Base-by-base conservation (phyloP, 2,329 filamentous ascomycete genomes). In the Fusarium staphyleae region DNA sequence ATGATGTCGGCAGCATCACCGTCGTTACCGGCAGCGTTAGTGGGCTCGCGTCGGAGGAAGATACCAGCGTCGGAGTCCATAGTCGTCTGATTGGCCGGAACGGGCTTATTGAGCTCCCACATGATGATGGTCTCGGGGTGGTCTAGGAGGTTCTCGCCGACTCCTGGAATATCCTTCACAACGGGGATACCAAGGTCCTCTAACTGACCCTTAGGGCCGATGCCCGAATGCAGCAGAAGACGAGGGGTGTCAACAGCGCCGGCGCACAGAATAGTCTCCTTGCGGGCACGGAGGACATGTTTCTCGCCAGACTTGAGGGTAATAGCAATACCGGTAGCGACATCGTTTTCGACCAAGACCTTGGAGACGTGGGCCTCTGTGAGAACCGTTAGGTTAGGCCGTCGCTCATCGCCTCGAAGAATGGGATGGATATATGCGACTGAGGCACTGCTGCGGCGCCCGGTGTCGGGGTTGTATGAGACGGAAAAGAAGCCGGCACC, bases 391-490 rank as follows among this genome's bases (percentile, higher is more conserved):
- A 96, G 75, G 77, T 96, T 96, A 12, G 90, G 86, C 50, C 90
- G 82, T 72, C 87, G 85, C 80, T 96, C 91, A 40, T 92, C 87
- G 33, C 90, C 91, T 33, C 88, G 85, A 45, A 96, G 83, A 68
- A 96, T 92, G 29, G 92, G 92, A 75, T 96, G 92, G 69, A 96
- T 93, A 77, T 96, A 96, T 14, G 92, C 92, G 16, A 96, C 91
- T 52, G 88, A 92, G 54, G 92, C 91, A 70, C 89, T 93, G 77
- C 89, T 93, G 59, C 92, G 86, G 66, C 85, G 84, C 69, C 91
- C 90, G 68, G 91, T 87, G 68, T 96, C 91, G 3, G 92, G 92
- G 77, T 96, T 96, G 78, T 96, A 96, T 30, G 90, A 87, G 63
- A 96, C 87, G 61, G 88, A 92, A 81, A 96, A 93, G 81, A 96